Evolutionary conservation across 1,284 basidiomycete genomes (phyloP), one percentile per base, ranked within the genome.

Genomic region (Laetiporus sulphureus): DNA sequence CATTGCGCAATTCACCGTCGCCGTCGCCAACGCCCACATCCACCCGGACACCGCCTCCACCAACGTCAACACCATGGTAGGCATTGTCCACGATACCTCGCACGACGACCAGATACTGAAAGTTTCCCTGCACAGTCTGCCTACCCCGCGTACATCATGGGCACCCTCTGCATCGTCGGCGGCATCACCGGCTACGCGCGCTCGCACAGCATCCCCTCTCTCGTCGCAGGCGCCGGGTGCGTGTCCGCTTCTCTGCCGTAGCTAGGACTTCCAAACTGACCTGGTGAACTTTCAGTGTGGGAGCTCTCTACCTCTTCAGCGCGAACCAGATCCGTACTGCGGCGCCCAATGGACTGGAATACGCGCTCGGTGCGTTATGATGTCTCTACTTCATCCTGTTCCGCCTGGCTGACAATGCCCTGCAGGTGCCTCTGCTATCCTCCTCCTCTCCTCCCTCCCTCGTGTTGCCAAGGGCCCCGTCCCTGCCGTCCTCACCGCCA

Each of bases 131-230:
- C n/a, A 29, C 41, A 88, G 87, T 89, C 87, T 62, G 83, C 86
- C 40, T 79, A 85, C 61, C 86, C 87, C 51, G 84, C 89, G 45
- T 84, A 78, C 60, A 68, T 79, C 24, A 89, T 91, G 75, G 85
- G 89, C 47, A 72, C 66, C 47, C 67, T 91, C 47, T 91, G 89
- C 63, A 67, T 85, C 50, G 69, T 86, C 32, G 89, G 89, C 21
- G 89, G 89, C 24, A 48, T 85, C 38, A 80, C 79, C 32, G 85
- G 85, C 25, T 88, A 77, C 50, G 73, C 66, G 13, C 69, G 75
- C 49, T 84, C 79, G 42, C 73, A 79, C 20, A 89, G 85, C 29
- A 68, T 88, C 24, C 87, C 87, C 6, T 91, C 89, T 5, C 61
- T 92, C 29, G 77, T 89, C 6, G 90, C 88, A 44, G 88, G 89